phyloP scores from a whole-genome alignment of 768 basidiomycete genomes.

The Kwoniella mangroviensis region DNA sequence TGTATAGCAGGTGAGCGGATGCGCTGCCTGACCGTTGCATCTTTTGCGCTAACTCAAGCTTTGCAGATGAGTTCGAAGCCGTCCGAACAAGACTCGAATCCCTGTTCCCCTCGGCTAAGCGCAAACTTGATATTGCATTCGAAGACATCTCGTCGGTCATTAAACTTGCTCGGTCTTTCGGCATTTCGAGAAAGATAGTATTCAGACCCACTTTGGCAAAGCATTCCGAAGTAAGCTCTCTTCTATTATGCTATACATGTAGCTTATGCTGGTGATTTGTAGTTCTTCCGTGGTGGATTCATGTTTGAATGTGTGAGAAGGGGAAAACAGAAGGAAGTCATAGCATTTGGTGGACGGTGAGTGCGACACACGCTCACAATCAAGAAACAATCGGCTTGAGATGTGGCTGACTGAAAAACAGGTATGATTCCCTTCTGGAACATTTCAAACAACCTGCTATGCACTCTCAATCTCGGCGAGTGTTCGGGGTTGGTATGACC shows the following conservation, averaged over 20 bases:
- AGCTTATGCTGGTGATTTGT: background rate
- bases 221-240: constrained; percentile 43
- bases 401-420: constrained; percentile 9
- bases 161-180: constrained; percentile 40
- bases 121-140: constrained; percentile 39
- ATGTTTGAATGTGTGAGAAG: constrained; percentile 55
- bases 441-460: constrained; percentile 52
- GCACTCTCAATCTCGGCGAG: constrained; percentile 36
- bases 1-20: constrained; percentile 42
- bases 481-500: constrained; percentile 54
- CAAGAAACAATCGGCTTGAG: background rate
- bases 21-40: background rate
- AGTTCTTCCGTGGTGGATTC: constrained; percentile 54
- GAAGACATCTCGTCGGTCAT: constrained; percentile 40
- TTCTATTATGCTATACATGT: background rate
- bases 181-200: constrained; percentile 40
- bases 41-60: background rate
- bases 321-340: constrained; percentile 48
- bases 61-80: constrained; percentile 36
- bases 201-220: constrained; percentile 50
- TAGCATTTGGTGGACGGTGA: constrained; percentile 53
- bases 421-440: constrained; percentile 52
- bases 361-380: background rate
- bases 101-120: constrained; percentile 32
- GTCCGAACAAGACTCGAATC: constrained; percentile 37